Evolutionary conservation across 495 filamentous ascomycete genomes (phyloP).

Genomic region (Cercophora samala): DNA sequence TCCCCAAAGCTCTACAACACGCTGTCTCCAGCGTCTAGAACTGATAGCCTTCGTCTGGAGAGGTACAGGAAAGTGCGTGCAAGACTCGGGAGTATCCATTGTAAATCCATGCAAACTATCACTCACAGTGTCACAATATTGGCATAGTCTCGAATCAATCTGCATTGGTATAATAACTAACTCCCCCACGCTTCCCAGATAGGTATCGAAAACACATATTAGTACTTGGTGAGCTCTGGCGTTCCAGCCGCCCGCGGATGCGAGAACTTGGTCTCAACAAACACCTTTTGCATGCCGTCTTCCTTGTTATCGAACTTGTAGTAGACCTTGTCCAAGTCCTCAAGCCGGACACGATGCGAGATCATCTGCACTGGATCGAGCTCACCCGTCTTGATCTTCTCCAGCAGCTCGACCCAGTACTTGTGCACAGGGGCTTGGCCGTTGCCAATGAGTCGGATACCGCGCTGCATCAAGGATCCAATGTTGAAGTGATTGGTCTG

Average conservation of each 20-base stretch:
- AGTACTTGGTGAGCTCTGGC: constrained; percentile 49
- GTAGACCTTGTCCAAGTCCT: constrained; percentile 72
- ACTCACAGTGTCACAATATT: too few relatives aligned
- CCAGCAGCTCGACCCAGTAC: constrained; percentile 75
- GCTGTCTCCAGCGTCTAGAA: too few relatives aligned
- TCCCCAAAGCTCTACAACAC: too few relatives aligned
- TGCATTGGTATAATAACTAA: not conserved
- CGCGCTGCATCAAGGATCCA: constrained; percentile 82
- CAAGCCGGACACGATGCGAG: constrained; percentile 68
- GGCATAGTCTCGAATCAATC: too few relatives aligned
- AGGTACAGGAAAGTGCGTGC: too few relatives aligned
- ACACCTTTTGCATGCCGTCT: constrained; percentile 68
- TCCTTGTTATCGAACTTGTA: constrained; percentile 65
- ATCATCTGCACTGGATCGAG: constrained; percentile 80
- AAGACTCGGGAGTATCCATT: too few relatives aligned
- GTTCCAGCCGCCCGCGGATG: constrained; percentile 51
- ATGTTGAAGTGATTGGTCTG: constrained; percentile 81
- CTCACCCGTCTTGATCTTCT: constrained; percentile 63
- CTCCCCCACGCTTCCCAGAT: not conserved
- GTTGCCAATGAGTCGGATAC: constrained; percentile 76
- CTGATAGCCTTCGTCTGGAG: too few relatives aligned
- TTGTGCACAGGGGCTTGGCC: constrained; percentile 81
- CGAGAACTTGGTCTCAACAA: constrained; percentile 65
- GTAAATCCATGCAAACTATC: too few relatives aligned
- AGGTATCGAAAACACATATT: not conserved